Evolutionary conservation across 2,329 filamentous ascomycete species (phyloP), one percentile per base, ranked within the genome.

Genomic region (Fusarium gaditjirri): DNA sequence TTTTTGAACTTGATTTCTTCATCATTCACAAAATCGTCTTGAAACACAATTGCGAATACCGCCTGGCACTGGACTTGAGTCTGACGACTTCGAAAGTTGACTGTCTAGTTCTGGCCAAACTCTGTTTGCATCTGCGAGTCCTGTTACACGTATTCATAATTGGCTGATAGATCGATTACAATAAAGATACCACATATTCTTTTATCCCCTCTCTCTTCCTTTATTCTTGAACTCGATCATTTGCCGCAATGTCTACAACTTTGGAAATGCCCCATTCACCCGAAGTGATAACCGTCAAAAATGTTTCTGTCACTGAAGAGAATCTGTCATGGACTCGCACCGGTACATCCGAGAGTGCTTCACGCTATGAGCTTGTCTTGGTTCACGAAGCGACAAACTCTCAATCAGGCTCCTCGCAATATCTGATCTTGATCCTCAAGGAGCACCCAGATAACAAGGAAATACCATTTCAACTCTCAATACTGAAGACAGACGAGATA

Each of bases 371-470:
- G 44, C 23, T 83, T 6, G 29, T 82, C 19, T 78, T 81, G 42
- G 62, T 77, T 29, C 52, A 80, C 2, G 62, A 74, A 39, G 35
- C 64, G 33, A 27, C 29, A 38, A 39, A 46, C 43, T 27, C 55
- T 2, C 39, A 35, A 13, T 13, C 63, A 25, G 36, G 35, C 4
- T 11, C 61, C 13, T 77, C 70, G 5, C 11, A 65, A 7, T 62
- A 61, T 83, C 27, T 77, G 85, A 76, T 87, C 10, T 80, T 82
- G 70, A 79, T 79, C 29, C 78, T 89, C 11, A 66, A 75, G 6
- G 82, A 86, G 68, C 74, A 78, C 11, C 46, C 73, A 8, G 77
- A 77, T 27, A 71, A 76, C 64, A 38, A 67, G 54, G 50, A 73
- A 25, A 60, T 68, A 3, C 79, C 78, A 3, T 82, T 77, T 54